Evolutionary conservation across 352 stramenopile genomes (phyloP).

Genomic region (Pythium grandisporangium): DNA sequence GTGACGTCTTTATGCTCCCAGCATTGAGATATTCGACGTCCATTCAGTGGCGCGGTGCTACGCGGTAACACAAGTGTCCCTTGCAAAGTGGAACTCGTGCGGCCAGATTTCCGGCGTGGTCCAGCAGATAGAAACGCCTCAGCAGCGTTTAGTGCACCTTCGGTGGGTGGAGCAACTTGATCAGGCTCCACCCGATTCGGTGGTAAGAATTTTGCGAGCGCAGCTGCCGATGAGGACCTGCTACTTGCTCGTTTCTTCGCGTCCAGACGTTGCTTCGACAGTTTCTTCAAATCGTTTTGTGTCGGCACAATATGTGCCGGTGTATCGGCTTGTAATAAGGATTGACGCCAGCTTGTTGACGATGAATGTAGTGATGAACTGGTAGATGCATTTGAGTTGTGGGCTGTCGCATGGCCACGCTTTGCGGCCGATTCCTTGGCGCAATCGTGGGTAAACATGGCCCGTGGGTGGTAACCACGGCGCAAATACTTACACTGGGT

Average conservation of each 20-base stretch:
- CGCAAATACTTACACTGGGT: constrained; percentile 49
- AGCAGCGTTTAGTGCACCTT: constrained; percentile 25
- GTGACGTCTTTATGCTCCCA: constrained; percentile 20
- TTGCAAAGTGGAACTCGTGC: neutral
- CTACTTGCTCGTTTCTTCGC: constrained; percentile 13
- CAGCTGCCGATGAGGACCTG: neutral
- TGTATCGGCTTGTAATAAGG: constrained; percentile 21
- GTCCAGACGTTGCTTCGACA: constrained; percentile 16
- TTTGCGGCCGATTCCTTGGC: constrained; percentile 24
- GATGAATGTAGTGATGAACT: constrained; percentile 1
- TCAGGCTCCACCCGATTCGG: constrained; percentile 6
- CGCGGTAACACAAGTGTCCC: neutral
- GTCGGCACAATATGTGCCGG: constrained; percentile 23
- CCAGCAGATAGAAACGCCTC: constrained; percentile 19
- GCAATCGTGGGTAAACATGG: constrained; percentile 48
- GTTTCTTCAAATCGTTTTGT: constrained; percentile 26
- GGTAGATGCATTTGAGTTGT: neutral
- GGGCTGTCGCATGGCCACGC: neutral
- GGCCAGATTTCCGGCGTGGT: neutral
- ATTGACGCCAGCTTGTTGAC: constrained; percentile 26
- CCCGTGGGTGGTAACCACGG: constrained; percentile 49
- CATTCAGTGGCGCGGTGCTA: neutral
- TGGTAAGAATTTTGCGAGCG: constrained; percentile 9
- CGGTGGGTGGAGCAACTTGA: constrained; percentile 14
- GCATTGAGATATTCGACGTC: constrained; percentile 6